Evolutionary conservation across 805 yeast genomes (phyloP).

Genomic region (Metschnikowia hibisci): DNA sequence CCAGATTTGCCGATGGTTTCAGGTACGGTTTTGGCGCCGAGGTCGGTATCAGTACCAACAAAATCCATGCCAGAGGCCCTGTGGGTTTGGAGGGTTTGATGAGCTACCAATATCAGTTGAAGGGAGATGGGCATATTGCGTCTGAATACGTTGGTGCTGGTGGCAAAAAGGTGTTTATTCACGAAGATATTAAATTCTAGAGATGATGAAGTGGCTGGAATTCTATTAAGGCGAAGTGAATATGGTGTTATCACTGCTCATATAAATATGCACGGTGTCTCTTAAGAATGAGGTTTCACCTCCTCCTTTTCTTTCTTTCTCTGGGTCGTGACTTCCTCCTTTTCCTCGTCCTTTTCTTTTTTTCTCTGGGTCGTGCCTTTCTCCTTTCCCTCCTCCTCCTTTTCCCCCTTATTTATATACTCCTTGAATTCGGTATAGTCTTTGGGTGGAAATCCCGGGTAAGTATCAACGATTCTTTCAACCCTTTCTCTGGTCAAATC

Average conservation of each 20-base stretch:
- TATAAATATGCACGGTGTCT: too few relatives aligned
- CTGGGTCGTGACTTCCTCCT: not conserved
- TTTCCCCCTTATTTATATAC: not conserved
- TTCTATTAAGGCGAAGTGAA: too few relatives aligned
- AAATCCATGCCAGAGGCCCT: slow-evolving; percentile 97
- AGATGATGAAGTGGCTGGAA: not conserved
- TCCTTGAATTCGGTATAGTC: slow-evolving; percentile 17
- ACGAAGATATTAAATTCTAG: slow-evolving; percentile 47
- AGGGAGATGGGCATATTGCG: slow-evolving; percentile 91
- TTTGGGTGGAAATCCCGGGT: slow-evolving; percentile 49
- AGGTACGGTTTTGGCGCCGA: slow-evolving; percentile 98
- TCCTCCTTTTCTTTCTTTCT: not conserved
- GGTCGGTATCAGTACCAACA: slow-evolving; percentile 95
- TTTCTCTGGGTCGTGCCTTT: not conserved
- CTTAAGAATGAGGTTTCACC: too few relatives aligned
- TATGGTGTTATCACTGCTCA: too few relatives aligned
- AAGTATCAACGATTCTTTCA: slow-evolving; percentile 42
- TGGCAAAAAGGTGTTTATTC: slow-evolving; percentile 74
- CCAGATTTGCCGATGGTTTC: slow-evolving; percentile 97
- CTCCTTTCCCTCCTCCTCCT: not conserved
- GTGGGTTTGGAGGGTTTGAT: slow-evolving; percentile 97
- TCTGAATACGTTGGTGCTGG: slow-evolving; percentile 93
- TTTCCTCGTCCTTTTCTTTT: not conserved
- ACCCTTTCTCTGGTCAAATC: slow-evolving; percentile 25
- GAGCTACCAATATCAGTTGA: slow-evolving; percentile 88